Percentiles rank a stretch among this genome's conserved stretches.
phyloP scores from a whole-genome alignment of 345 rosid genomes.

The Limnanthes douglasii region DNA sequence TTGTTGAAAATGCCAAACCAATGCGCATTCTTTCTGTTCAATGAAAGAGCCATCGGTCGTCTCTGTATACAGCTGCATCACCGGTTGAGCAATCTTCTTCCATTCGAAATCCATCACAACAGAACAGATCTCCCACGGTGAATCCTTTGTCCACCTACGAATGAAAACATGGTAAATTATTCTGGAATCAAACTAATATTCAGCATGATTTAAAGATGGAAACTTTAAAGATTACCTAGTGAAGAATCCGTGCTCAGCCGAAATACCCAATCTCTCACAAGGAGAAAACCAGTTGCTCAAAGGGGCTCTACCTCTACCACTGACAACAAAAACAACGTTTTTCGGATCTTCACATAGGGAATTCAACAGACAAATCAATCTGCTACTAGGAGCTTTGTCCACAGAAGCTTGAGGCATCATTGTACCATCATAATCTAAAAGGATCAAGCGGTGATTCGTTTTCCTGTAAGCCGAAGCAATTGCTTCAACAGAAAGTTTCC shows the following conservation, averaged over 20 bases:
- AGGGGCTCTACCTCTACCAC: constrained; percentile 72
- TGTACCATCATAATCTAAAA: constrained; percentile 84
- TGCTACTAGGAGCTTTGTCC: constrained; percentile 36
- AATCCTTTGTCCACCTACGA: constrained; percentile 41
- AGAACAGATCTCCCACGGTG: constrained; percentile 39
- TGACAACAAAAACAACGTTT: constrained; percentile 59
- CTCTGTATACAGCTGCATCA: constrained; percentile 61
- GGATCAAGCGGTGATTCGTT: constrained; percentile 41
- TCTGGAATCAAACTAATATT: neutral
- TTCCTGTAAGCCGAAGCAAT: constrained; percentile 39
- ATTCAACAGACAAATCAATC: constrained; percentile 43
- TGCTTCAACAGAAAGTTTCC: constrained; percentile 36
- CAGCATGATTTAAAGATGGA: neutral
- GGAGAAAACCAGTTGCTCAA: constrained; percentile 59
- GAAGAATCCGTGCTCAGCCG: constrained; percentile 83
- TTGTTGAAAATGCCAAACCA: constrained; percentile 77
- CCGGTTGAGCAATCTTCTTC: constrained; percentile 60
- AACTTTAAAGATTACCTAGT: constrained; percentile 27
- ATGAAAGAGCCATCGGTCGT: constrained; percentile 76
- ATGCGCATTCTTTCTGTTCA: constrained; percentile 66
- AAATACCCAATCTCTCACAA: constrained; percentile 49
- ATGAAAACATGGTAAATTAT: neutral
- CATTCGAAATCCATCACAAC: constrained; percentile 30
- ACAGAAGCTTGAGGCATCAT: constrained; percentile 37
- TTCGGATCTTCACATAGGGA: constrained; percentile 52